A percentile compares a stretch with the other conserved stretches of the same genome.
Evolutionary conservation across 2,329 filamentous ascomycete genomes (phyloP).

Genomic region (Talaromyces sp.): DNA sequence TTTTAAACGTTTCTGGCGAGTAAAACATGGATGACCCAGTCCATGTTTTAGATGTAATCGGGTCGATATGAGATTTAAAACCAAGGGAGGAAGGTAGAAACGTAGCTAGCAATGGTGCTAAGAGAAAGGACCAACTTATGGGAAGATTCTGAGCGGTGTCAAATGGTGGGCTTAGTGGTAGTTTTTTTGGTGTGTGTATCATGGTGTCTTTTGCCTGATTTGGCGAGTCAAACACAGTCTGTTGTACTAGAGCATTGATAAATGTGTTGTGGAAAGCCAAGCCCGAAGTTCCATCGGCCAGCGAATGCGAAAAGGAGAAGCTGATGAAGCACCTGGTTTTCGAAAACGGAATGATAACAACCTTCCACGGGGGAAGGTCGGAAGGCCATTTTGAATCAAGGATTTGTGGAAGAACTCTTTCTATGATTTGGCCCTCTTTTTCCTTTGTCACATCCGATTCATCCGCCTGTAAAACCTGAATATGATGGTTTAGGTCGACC

Average conservation of each 20-base stretch:
- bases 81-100: not conserved
- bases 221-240: not conserved
- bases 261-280: constrained; percentile 4
- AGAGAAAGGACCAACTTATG: constrained; percentile 1
- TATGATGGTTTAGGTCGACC: not conserved
- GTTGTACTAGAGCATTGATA: not conserved
- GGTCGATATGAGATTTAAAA: not conserved
- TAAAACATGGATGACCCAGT: not conserved
- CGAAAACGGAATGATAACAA: not conserved
- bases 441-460: not conserved
- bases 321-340: constrained; percentile 1
- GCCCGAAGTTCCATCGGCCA: constrained; percentile 1
- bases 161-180: not conserved
- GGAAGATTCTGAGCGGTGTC: constrained; percentile 6
- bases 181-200: not conserved
- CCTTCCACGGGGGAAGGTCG: not conserved
- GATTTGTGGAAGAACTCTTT: not conserved
- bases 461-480: not conserved
- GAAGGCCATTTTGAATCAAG: constrained; percentile 1
- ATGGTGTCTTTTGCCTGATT: not conserved
- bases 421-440: not conserved
- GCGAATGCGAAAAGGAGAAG: constrained; percentile 1
- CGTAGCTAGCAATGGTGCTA: not conserved
- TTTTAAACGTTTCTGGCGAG: not conserved
- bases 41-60: not conserved